phyloP scores from a whole-genome alignment of 805 yeast genomes.

The Pichia scutulata region DNA sequence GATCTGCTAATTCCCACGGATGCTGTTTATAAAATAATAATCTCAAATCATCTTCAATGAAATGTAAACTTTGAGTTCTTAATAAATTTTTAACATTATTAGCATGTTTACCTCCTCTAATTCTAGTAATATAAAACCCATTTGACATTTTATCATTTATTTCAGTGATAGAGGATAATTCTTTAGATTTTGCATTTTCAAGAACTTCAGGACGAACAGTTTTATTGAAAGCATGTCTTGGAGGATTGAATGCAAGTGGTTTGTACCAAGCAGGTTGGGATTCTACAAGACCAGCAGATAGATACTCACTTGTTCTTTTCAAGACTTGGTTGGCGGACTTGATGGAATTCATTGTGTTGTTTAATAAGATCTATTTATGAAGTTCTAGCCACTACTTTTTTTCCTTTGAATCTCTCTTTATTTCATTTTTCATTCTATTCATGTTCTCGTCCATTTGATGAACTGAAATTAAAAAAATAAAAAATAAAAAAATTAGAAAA shows the following conservation, averaged over 20 bases:
- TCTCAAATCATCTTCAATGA: conserved; percentile 76
- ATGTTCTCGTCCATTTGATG: neutral
- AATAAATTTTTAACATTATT: conserved; percentile 32
- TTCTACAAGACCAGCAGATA: conserved; percentile 60
- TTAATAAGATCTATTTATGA: neutral
- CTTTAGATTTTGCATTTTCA: conserved; percentile 17
- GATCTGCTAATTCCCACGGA: conserved; percentile 96
- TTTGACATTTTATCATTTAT: conserved; percentile 7
- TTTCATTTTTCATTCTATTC: neutral
- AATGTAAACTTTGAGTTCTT: conserved; percentile 46
- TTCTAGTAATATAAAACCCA: conserved; percentile 40
- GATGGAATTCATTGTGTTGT: conserved; percentile 54
- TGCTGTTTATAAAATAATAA: conserved; percentile 81
- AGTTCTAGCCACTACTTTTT: neutral
- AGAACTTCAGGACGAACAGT: conserved; percentile 29
- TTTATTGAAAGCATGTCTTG: conserved; percentile 53
- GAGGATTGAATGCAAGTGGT: conserved; percentile 79
- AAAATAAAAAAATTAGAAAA: neutral
- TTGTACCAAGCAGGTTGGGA: conserved; percentile 85
- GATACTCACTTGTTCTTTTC: conserved; percentile 70
- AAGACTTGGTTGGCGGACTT: conserved; percentile 70
- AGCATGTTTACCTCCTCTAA: conserved; percentile 28
- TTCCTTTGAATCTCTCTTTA: neutral
- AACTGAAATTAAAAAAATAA: neutral
- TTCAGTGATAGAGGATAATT: conserved; percentile 15